Conservation (phyloP, 1,284 basidiomycete genomes). For the Singerocomus rubriflavus region DNA sequence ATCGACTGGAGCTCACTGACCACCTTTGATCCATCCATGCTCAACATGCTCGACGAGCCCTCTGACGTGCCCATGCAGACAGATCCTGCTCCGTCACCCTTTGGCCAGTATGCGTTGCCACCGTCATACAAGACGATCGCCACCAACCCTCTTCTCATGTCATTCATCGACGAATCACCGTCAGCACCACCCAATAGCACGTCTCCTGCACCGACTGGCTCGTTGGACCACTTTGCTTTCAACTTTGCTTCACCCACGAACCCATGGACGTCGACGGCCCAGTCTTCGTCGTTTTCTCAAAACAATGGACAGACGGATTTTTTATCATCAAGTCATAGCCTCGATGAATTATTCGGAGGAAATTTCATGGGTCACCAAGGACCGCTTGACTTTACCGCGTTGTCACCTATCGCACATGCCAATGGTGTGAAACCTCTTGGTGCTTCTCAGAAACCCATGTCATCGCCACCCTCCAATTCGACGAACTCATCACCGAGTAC, state of each 20-base stretch:
- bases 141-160: slow-evolving; percentile 75
- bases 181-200: slow-evolving; percentile 22
- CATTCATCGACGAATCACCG: slow-evolving; percentile 60
- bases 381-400: slow-evolving; percentile 43
- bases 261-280: slow-evolving; percentile 36
- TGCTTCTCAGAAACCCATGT: slow-evolving; percentile 16
- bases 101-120: slow-evolving; percentile 36
- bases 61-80: slow-evolving; percentile 51
- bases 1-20: slow-evolving; percentile 64
- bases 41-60: slow-evolving; percentile 59
- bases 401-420: slow-evolving; percentile 48
- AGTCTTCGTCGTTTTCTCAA: slow-evolving; percentile 38
- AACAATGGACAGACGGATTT: slow-evolving; percentile 21
- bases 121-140: slow-evolving; percentile 68
- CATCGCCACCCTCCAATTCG: slow-evolving; percentile 28
- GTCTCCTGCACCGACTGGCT: slow-evolving; percentile 13
- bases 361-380: slow-evolving; percentile 43
- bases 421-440: slow-evolving; percentile 21
- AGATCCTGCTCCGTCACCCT: slow-evolving; percentile 50
- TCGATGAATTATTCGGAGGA: slow-evolving; percentile 67
- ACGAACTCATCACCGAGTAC: slow-evolving; percentile 30
- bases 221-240: slow-evolving; percentile 27
- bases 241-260: slow-evolving; percentile 23
- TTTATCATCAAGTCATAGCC: slow-evolving; percentile 35
- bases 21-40: slow-evolving; percentile 60